Conservation (phyloP, 177 flowering plant species). For the Vitis hybrid region DNA sequence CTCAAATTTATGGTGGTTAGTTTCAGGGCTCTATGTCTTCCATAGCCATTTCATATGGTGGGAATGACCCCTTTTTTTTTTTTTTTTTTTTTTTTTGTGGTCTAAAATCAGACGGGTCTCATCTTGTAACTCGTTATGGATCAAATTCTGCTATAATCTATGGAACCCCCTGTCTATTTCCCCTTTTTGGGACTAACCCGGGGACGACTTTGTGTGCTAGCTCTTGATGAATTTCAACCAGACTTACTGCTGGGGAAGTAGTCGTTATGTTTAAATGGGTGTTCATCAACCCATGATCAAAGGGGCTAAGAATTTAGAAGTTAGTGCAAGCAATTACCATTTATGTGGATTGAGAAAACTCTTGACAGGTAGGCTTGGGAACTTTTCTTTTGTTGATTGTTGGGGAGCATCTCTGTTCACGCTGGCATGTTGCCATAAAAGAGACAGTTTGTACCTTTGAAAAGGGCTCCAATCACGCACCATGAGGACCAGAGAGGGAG, state of each 20-base stretch:
- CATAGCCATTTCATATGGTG: slow-evolving; percentile 91
- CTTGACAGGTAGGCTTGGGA: slow-evolving; percentile 37
- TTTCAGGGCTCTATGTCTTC: slow-evolving; percentile 89
- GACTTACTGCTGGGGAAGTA: slow-evolving; percentile 98
- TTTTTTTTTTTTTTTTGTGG: slow-evolving; percentile 61
- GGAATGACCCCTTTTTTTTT: slow-evolving; percentile 50
- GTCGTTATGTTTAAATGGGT: slow-evolving; percentile 71
- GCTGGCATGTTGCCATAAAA: too few relatives aligned
- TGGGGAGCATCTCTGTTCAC: slow-evolving; percentile 49
- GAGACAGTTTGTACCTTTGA: too few relatives aligned
- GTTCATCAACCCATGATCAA: slow-evolving; percentile 70
- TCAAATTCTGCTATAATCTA: slow-evolving; percentile 73
- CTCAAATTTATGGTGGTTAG: slow-evolving; percentile 35
- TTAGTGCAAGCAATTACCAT: slow-evolving; percentile 95
- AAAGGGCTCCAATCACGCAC: too few relatives aligned
- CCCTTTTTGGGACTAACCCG: slow-evolving; percentile 73
- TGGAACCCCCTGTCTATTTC: slow-evolving; percentile 57
- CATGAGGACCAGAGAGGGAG: too few relatives aligned
- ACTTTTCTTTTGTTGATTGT: slow-evolving; percentile 71
- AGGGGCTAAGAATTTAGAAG: slow-evolving; percentile 60
- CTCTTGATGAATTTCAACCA: slow-evolving; percentile 62
- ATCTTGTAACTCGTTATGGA: slow-evolving; percentile 73
- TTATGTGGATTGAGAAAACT: slow-evolving; percentile 77
- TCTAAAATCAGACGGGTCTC: slow-evolving; percentile 77
- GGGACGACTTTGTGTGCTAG: slow-evolving; percentile 93